Evolutionary conservation across 1,284 basidiomycete genomes (phyloP).

Genomic region (Apiotrichum veenhuisii): DNA sequence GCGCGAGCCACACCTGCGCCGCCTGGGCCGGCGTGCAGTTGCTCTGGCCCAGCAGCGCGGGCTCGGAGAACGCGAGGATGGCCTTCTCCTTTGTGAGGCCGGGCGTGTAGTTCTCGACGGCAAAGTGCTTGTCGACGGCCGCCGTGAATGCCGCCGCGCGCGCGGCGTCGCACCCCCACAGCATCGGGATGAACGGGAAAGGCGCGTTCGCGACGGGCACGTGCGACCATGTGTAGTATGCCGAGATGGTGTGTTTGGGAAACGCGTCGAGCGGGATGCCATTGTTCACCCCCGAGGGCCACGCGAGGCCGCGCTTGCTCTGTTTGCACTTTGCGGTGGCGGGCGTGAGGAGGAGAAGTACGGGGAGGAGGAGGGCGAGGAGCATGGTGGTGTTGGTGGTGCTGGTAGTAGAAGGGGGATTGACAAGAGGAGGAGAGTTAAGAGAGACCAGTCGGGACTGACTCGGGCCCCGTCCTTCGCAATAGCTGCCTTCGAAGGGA

Average conservation of each 20-base stretch:
- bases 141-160: constrained; percentile 22
- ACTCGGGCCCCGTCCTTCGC: too few relatives aligned
- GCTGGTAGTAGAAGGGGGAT: too few relatives aligned
- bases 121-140: constrained; percentile 21
- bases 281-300: not conserved
- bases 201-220: constrained; percentile 16
- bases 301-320: constrained; percentile 1
- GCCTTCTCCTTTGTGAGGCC: constrained; percentile 18
- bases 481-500: too few relatives aligned
- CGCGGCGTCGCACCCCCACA: constrained; percentile 34
- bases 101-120: constrained; percentile 4
- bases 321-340: not conserved
- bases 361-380: not conserved
- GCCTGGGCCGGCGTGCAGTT: constrained; percentile 26
- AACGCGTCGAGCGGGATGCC: not conserved
- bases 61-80: constrained; percentile 37
- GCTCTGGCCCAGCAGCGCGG: constrained; percentile 25
- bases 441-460: too few relatives aligned
- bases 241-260: constrained; percentile 13
- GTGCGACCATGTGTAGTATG: constrained; percentile 35
- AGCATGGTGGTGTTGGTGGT: not conserved
- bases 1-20: constrained; percentile 24
- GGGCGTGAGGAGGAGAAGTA: not conserved
- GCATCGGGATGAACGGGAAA: constrained; percentile 32
- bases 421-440: too few relatives aligned